phyloP scores from a whole-genome alignment of 306 rosid genomes.

The Styphnolobium japonicum region DNA sequence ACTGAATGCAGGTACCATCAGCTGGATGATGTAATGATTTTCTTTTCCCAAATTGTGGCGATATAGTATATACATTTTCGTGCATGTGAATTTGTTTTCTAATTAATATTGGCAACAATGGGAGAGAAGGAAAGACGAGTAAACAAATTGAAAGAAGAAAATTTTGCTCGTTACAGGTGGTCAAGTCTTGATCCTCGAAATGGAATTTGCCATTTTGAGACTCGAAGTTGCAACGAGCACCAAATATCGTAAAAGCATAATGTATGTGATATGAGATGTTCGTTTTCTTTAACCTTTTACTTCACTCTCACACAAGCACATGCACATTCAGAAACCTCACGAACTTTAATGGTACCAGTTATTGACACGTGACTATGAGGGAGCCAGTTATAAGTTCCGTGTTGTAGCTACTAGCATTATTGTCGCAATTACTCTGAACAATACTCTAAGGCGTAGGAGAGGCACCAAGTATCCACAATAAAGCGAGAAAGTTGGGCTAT shows the following conservation, averaged over 20 bases:
- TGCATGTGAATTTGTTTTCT: background rate
- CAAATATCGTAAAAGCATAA: background rate
- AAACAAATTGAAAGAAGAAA: background rate
- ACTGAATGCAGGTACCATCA: constrained; percentile 11
- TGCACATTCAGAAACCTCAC: background rate
- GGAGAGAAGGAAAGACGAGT: background rate
- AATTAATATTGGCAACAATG: background rate
- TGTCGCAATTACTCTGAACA: too few relatives aligned
- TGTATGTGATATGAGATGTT: background rate
- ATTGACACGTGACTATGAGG: background rate
- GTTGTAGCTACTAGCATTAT: background rate
- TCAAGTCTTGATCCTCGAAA: background rate
- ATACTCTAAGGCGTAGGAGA: too few relatives aligned
- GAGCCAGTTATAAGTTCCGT: background rate
- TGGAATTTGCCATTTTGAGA: background rate
- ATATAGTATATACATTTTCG: background rate
- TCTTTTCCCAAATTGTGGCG: background rate
- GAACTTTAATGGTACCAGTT: background rate
- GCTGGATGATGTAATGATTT: constrained; percentile 7
- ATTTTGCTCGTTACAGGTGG: background rate
- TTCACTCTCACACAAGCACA: background rate
- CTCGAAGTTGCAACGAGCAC: background rate
- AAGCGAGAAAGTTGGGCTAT: too few relatives aligned
- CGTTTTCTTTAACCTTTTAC: background rate
- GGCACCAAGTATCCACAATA: too few relatives aligned